Conservation (phyloP, 257 asterid genomes). For the Nicotiana sylvestris region DNA sequence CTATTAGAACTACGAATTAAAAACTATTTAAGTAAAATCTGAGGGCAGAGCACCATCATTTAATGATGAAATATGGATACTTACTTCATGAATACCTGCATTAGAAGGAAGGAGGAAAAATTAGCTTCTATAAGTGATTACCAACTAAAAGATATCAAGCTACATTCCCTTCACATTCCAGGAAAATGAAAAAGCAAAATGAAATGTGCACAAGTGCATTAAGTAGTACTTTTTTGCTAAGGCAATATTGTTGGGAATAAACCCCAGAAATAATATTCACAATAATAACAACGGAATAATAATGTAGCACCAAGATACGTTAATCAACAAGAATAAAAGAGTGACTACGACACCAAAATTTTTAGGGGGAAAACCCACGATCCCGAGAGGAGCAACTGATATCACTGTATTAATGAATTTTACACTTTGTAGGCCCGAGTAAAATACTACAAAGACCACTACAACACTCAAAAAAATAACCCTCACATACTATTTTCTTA, state of each 20-base stretch:
- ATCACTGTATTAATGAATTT: too few species aligned
- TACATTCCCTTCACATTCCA: not conserved
- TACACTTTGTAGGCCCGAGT: too few species aligned
- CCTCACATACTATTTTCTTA: too few species aligned
- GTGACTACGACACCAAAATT: too few species aligned
- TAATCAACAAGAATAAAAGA: too few species aligned
- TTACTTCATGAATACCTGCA: conserved; percentile 97
- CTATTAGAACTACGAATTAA: not conserved
- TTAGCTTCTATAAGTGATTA: conserved; percentile 10
- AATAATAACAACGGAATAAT: too few species aligned
- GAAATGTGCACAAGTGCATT: not conserved
- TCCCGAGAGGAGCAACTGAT: too few species aligned
- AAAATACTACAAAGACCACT: too few species aligned
- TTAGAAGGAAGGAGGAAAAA: not conserved
- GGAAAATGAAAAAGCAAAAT: not conserved
- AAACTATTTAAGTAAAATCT: not conserved
- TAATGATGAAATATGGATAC: conserved; percentile 24
- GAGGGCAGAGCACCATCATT: not conserved
- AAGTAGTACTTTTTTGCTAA: not conserved
- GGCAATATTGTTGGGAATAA: not conserved
- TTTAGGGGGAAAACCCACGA: too few species aligned
- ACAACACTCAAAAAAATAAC: too few species aligned
- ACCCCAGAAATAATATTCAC: too few species aligned
- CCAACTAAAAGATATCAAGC: not conserved
- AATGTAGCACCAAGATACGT: too few species aligned